These are phyloP conservation scores for Spergularia azorica DNA, from an alignment of 179 eudicot genomes.

Conservation along the genomic window DNA sequence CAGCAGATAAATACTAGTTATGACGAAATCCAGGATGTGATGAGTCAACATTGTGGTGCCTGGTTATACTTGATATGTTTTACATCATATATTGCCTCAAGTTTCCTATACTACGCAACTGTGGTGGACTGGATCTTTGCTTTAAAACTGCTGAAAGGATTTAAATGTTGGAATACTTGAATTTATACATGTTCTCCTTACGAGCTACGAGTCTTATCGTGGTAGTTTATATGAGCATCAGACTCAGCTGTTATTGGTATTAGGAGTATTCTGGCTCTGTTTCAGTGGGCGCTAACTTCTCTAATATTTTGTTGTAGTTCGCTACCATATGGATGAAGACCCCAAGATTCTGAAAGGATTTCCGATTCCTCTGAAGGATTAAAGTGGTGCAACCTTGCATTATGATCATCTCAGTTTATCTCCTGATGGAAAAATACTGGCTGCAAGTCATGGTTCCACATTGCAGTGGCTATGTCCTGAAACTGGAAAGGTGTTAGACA, in stretches of 20 bases:
- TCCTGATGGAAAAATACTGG: slow-evolving; percentile 92
- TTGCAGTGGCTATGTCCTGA: slow-evolving; percentile 85
- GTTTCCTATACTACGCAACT: too few species aligned
- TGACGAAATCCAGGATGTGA: too few species aligned
- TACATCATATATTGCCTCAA: too few species aligned
- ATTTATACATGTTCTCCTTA: too few species aligned
- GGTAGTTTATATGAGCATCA: too few species aligned
- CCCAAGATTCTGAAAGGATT: slow-evolving; percentile 93
- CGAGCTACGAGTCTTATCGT: slow-evolving; percentile 51
- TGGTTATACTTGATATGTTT: too few species aligned
- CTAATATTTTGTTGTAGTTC: slow-evolving; percentile 58
- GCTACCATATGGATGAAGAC: slow-evolving; percentile 96
- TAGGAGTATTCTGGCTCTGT: too few species aligned
- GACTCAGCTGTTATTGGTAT: slow-evolving; percentile 31
- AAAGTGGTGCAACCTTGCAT: slow-evolving; percentile 70
- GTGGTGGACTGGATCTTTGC: slow-evolving; percentile 5
- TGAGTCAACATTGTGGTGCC: too few species aligned
- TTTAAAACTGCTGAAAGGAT: background rate
- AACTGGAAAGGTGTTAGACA: slow-evolving; percentile 75
- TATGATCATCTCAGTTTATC: slow-evolving; percentile 88
- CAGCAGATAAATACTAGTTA: too few species aligned
- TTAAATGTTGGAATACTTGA: background rate
- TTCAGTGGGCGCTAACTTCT: background rate
- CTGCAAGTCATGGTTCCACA: slow-evolving; percentile 78
- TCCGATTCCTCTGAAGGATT: slow-evolving; percentile 86